These are phyloP conservation scores for Ophiosphaerella korrae DNA, from an alignment of 2,329 filamentous ascomycete genomes.

Conservation along the genomic window DNA sequence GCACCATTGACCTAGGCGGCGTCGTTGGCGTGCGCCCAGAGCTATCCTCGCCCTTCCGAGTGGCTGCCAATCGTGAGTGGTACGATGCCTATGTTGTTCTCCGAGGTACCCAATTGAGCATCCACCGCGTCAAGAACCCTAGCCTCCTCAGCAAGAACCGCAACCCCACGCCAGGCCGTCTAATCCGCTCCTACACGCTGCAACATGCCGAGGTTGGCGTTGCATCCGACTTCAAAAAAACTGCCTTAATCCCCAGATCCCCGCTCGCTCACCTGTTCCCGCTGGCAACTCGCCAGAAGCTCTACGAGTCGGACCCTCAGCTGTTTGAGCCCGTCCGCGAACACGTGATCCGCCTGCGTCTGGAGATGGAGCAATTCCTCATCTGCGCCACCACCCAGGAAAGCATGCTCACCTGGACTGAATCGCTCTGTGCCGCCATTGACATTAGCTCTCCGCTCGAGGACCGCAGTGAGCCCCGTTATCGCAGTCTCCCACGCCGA, in stretches of 20 bases:
- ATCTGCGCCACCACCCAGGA: conserved; percentile 69
- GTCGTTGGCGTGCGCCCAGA: conserved; percentile 65
- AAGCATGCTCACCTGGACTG: conserved; percentile 71
- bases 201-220: conserved; percentile 77
- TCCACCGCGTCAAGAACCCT: conserved; percentile 67
- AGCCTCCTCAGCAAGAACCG: conserved; percentile 51
- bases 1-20: conserved; percentile 41
- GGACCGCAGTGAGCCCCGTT: conserved; percentile 60
- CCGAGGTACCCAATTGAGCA: conserved; percentile 69
- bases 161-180: conserved; percentile 60
- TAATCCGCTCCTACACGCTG: conserved; percentile 72
- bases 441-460: conserved; percentile 73
- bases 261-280: conserved; percentile 54
- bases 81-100: conserved; percentile 66
- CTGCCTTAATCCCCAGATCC: conserved; percentile 49
- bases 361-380: conserved; percentile 75
- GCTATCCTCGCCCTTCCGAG: conserved; percentile 67
- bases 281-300: conserved; percentile 43
- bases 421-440: conserved; percentile 70
- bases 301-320: conserved; percentile 53
- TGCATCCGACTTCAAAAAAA: conserved; percentile 73
- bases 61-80: conserved; percentile 68
- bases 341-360: conserved; percentile 72
- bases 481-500: conserved; percentile 54
- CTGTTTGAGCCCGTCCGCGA: conserved; percentile 53